A percentile compares a stretch with the other conserved stretches of the same genome.
Evolutionary conservation across 495 filamentous ascomycete genomes (phyloP).

Genomic region (Filosporella fistucella): DNA sequence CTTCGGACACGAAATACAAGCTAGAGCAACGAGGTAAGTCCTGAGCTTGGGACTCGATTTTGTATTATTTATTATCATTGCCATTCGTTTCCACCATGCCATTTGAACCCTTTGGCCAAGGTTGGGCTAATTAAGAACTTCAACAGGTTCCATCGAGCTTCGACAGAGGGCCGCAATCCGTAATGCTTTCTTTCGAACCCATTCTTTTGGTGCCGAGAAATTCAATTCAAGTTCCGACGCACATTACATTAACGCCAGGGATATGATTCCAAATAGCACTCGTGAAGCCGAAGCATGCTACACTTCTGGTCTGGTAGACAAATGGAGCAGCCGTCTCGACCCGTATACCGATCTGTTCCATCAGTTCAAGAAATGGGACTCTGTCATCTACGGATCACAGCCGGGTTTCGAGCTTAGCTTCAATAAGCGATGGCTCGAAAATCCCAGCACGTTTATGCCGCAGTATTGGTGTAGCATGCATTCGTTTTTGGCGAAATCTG

Average conservation of each 20-base stretch:
- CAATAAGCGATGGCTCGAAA: conserved; percentile 16
- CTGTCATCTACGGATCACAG: not conserved
- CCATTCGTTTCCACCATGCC: too few species aligned
- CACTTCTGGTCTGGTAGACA: conserved; percentile 17
- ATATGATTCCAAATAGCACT: conserved; percentile 8
- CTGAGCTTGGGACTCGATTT: too few species aligned
- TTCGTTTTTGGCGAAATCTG: conserved; percentile 19
- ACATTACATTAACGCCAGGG: conserved; percentile 25
- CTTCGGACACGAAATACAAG: conserved; percentile 19
- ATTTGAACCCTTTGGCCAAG: too few species aligned
- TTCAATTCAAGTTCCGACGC: conserved; percentile 31
- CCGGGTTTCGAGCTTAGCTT: conserved; percentile 17
- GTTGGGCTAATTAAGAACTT: too few species aligned
- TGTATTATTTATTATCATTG: too few species aligned
- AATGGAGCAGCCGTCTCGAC: conserved; percentile 14
- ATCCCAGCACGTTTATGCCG: conserved; percentile 15
- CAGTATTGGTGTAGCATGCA: conserved; percentile 34
- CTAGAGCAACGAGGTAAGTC: too few species aligned
- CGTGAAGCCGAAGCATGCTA: conserved; percentile 16
- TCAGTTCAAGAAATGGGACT: conserved; percentile 15
- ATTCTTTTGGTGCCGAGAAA: conserved; percentile 49
- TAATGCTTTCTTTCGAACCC: conserved; percentile 39
- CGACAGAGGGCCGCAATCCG: conserved; percentile 39
- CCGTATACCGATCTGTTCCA: conserved; percentile 6
- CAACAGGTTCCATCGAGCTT: too few species aligned